Conservation (phyloP, 352 stramenopile genomes). For the Phytophthora idaei region DNA sequence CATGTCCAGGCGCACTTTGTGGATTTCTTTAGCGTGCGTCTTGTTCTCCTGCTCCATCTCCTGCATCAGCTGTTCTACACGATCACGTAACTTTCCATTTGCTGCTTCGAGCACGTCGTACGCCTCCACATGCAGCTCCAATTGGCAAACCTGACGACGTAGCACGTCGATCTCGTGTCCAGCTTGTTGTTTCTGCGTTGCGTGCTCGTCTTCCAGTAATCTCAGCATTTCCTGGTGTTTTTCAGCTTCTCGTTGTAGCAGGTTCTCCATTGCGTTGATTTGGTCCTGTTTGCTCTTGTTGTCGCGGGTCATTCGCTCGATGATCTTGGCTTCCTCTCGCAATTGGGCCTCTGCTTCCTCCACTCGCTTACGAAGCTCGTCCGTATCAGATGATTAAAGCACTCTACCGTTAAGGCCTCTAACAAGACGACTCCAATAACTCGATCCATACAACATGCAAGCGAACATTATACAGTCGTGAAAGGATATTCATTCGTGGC, state of each 20-base stretch:
- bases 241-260: slow-evolving; percentile 68
- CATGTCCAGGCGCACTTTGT: slow-evolving; percentile 81
- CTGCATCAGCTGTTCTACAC: slow-evolving; percentile 64
- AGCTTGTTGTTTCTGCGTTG: slow-evolving; percentile 59
- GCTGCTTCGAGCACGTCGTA: slow-evolving; percentile 69
- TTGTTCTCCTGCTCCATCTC: slow-evolving; percentile 73
- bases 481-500: slow-evolving; percentile 80
- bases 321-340: slow-evolving; percentile 82
- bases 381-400: slow-evolving; percentile 30
- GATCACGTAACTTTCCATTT: slow-evolving; percentile 59
- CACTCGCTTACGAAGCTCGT: slow-evolving; percentile 73
- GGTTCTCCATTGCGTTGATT: slow-evolving; percentile 65
- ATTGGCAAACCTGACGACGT: slow-evolving; percentile 52
- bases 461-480: not conserved
- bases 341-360: slow-evolving; percentile 78
- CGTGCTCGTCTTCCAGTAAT: slow-evolving; percentile 66
- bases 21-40: slow-evolving; percentile 71
- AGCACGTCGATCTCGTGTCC: slow-evolving; percentile 72
- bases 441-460: slow-evolving; percentile 7
- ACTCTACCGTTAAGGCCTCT: slow-evolving; percentile 34
- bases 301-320: slow-evolving; percentile 79
- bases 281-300: slow-evolving; percentile 78
- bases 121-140: slow-evolving; percentile 75
- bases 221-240: slow-evolving; percentile 59
- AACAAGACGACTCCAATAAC: not conserved